Conservation (phyloP, 768 basidiomycete species). For the Mycena vulgaris region DNA sequence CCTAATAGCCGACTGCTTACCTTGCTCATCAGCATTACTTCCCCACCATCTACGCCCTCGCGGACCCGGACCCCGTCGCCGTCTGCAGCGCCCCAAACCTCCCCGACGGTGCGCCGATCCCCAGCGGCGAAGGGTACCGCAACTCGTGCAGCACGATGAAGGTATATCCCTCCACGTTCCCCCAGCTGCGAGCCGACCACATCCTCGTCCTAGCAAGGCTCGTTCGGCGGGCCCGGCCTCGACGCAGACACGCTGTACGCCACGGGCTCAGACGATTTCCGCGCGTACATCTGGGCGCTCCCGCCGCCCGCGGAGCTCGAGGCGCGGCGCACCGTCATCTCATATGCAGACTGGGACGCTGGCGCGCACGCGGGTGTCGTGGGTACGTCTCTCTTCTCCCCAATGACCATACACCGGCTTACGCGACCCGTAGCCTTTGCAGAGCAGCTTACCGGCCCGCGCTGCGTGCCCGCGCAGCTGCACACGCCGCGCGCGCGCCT, state of each 20-base stretch:
- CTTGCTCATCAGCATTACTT: conserved; percentile 66
- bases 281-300: conserved; percentile 84
- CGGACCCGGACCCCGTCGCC: conserved; percentile 80
- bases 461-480: conserved; percentile 75
- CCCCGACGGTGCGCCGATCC: conserved; percentile 68
- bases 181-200: background rate
- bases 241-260: conserved; percentile 73
- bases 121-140: conserved; percentile 67
- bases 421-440: conserved; percentile 60
- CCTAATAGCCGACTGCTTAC: background rate
- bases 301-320: conserved; percentile 64
- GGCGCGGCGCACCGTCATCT: conserved; percentile 62
- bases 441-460: conserved; percentile 53
- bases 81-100: conserved; percentile 72
- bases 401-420: background rate
- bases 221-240: conserved; percentile 75
- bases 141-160: conserved; percentile 89
- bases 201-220: conserved; percentile 69
- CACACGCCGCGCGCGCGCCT: conserved; percentile 73
- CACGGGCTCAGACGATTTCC: conserved; percentile 89
- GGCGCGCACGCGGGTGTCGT: conserved; percentile 52
- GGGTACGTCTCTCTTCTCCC: conserved; percentile 49
- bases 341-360: conserved; percentile 61
- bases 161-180: conserved; percentile 51
- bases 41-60: conserved; percentile 79